These are phyloP conservation scores for Babesia caballi DNA, from an alignment of 169 alveolate genomes.

Conservation along the genomic window DNA sequence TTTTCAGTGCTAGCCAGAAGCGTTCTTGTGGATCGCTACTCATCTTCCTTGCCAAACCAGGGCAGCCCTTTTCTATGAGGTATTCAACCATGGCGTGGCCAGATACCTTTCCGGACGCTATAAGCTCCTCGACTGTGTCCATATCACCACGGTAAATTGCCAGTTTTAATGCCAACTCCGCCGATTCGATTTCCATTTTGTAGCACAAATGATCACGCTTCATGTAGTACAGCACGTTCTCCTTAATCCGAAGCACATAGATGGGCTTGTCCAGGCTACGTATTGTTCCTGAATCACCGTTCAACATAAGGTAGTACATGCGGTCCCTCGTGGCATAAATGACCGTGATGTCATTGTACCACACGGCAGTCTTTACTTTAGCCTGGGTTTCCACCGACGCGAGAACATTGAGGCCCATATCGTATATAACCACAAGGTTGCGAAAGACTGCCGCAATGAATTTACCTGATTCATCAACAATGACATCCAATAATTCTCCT, in stretches of 20 bases:
- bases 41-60: conserved; percentile 67
- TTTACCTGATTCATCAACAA: conserved; percentile 55
- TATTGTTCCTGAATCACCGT: conserved; percentile 45
- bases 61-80: conserved; percentile 68
- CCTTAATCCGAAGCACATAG: conserved; percentile 30
- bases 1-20: conserved; percentile 65
- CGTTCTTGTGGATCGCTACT: conserved; percentile 58
- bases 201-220: conserved; percentile 55
- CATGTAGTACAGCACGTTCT: conserved; percentile 31
- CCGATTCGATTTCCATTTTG: conserved; percentile 23
- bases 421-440: conserved; percentile 65
- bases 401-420: conserved; percentile 53
- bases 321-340: conserved; percentile 65
- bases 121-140: conserved; percentile 27
- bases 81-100: conserved; percentile 69
- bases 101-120: conserved; percentile 50
- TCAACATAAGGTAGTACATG: conserved; percentile 44
- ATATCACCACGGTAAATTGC: conserved; percentile 31
- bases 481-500: conserved; percentile 55
- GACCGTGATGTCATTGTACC: conserved; percentile 62
- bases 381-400: conserved; percentile 57
- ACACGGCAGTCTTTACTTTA: conserved; percentile 67
- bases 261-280: conserved; percentile 35
- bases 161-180: conserved; percentile 29
- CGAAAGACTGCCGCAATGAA: conserved; percentile 66